Conservation (phyloP, 2,329 filamentous ascomycete species). For the Macrophomina tecta region DNA sequence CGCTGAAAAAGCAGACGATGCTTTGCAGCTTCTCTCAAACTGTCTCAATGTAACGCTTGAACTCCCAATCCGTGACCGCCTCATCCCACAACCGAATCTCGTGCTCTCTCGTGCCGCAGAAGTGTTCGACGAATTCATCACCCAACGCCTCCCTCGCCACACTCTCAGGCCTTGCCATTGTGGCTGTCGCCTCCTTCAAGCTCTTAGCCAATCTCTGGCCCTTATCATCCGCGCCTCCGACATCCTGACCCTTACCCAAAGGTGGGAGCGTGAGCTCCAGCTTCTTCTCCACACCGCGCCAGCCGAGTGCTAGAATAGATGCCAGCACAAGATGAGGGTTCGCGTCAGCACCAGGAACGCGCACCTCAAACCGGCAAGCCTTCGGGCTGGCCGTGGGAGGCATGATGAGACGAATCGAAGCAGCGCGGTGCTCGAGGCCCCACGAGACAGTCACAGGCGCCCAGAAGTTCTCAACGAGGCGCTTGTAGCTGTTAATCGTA, state of each 20-base stretch:
- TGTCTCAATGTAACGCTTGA: conserved; percentile 80
- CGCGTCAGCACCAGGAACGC: conserved; percentile 91
- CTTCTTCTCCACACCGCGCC: conserved; percentile 91
- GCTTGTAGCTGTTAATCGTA: conserved; percentile 97
- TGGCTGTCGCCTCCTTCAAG: conserved; percentile 80
- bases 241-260: conserved; percentile 81
- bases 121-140: conserved; percentile 95
- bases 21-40: conserved; percentile 51
- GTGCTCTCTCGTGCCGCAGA: conserved; percentile 88
- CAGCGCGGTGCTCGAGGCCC: conserved; percentile 93
- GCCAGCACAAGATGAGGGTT: conserved; percentile 89
- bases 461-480: conserved; percentile 98
- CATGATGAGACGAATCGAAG: conserved; percentile 86
- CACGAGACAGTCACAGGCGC: conserved; percentile 96
- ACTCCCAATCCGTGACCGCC: conserved; percentile 94
- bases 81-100: conserved; percentile 92
- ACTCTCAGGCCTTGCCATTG: conserved; percentile 78
- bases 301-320: conserved; percentile 85
- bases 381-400: conserved; percentile 84
- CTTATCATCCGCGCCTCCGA: conserved; percentile 73
- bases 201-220: conserved; percentile 83
- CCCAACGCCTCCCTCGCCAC: conserved; percentile 94
- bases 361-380: conserved; percentile 89
- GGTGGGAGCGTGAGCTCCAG: conserved; percentile 82
- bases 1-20: background rate